These are phyloP conservation scores for Candida mattraensis DNA, from an alignment of 805 yeast species.

Conservation along the genomic window DNA sequence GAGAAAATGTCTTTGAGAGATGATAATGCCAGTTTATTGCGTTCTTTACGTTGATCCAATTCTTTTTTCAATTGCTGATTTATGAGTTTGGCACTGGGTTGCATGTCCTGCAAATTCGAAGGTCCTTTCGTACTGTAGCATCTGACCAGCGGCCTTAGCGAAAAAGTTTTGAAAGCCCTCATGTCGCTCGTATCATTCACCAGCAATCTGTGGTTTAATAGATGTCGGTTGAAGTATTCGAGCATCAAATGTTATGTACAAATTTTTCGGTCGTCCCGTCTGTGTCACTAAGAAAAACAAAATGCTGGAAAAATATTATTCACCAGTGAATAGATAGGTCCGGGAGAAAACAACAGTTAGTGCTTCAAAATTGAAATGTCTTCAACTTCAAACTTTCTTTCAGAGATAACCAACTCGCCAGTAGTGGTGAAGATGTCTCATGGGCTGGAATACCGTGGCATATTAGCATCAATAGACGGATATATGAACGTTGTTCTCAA, in stretches of 20 bases:
- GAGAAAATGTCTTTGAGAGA: constrained; percentile 41
- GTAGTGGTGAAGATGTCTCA: constrained; percentile 84
- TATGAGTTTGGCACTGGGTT: constrained; percentile 26
- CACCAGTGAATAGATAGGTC: no score
- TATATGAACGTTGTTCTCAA: constrained; percentile 93
- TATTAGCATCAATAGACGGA: constrained; percentile 79
- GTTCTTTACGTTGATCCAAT: constrained; percentile 29
- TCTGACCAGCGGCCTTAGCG: no score
- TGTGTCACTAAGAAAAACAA: no score
- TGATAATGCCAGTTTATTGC: constrained; percentile 38
- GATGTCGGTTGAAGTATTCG: no score
- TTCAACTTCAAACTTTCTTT: constrained; percentile 67
- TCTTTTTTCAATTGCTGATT: constrained; percentile 28
- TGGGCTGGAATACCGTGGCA: constrained; percentile 81
- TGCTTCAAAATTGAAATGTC: constrained; percentile 16
- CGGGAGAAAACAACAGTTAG: no score
- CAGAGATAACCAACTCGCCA: constrained; percentile 72
- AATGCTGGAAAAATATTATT: no score
- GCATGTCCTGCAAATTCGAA: constrained; percentile 12
- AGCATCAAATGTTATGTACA: no score
- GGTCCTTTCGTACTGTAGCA: no score
- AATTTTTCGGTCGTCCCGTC: no score
- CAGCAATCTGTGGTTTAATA: no score
- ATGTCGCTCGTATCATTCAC: no score
- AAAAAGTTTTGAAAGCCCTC: no score